Evolutionary conservation across 306 rosid genomes (phyloP), one percentile per base, ranked within the genome.

Genomic region (Acmispon strigosus): DNA sequence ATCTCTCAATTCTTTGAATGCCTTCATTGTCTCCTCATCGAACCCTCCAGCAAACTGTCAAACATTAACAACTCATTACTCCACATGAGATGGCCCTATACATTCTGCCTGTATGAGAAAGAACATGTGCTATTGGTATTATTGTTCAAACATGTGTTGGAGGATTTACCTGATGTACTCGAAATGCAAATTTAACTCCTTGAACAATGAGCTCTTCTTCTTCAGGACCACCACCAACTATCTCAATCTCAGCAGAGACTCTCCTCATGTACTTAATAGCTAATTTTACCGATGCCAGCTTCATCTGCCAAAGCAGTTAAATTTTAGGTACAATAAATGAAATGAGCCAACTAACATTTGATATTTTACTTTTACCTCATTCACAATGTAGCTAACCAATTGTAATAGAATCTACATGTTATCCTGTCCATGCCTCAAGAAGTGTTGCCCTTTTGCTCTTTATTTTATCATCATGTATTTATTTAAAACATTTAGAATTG

Each of bases 21-120:
- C 98, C 60, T 79, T 89, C 95, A 87, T 92, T 20, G 98, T 92
- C 72, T 92, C 98, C 36, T 60, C 95, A 73, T 92, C 96, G 62
- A 89, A 92, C 0, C 98, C 98, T 11, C 98, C 98, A 0, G 98
- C 98, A 79, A 92, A 92, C 98, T 92, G 92, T 51, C 81, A 83
- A 50, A 65, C 7, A 73, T 47, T 5, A 65, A 45, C 37, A 66
- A 2, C 45, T 45, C 49, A 76, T 42, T 17, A 66, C 27, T 34
- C 16, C 17, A 69, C 0, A 59, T 59, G 70, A 69, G 1, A 59
- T 59, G 70, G 70, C 13, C 76, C 66, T 12, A 39, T 16, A 16
- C 4, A 3, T 6, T 18, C 24, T 74, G 27, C 19, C 71, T 45
- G 3, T 22, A 8, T 18, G 4, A 16, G 27, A 32, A 27, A 37